phyloP scores from a whole-genome alignment of 1,284 basidiomycete genomes.

The Austropuccinia psidii region DNA sequence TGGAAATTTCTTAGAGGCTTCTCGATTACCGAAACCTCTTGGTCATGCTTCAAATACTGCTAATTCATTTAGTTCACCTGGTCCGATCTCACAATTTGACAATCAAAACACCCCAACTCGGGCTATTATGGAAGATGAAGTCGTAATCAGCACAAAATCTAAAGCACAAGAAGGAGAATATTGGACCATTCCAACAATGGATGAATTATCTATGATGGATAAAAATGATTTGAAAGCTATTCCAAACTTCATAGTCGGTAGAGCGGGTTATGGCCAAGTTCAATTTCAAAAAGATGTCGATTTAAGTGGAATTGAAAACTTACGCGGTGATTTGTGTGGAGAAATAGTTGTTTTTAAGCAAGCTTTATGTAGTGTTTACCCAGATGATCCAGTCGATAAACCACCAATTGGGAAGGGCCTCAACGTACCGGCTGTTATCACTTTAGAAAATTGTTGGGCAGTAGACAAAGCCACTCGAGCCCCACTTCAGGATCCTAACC shows the following conservation, averaged over 20 bases:
- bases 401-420: slow-evolving; percentile 74
- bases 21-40: neutral
- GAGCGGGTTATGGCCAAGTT: slow-evolving; percentile 83
- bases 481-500: slow-evolving; percentile 72
- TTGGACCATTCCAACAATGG: slow-evolving; percentile 70
- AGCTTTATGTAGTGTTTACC: slow-evolving; percentile 88
- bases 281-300: slow-evolving; percentile 86
- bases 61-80: too few species aligned
- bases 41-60: neutral
- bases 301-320: slow-evolving; percentile 71
- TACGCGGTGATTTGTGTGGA: slow-evolving; percentile 70
- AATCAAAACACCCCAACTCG: neutral
- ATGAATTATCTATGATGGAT: slow-evolving; percentile 61
- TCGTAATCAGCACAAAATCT: slow-evolving; percentile 25
- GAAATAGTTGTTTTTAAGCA: slow-evolving; percentile 79
- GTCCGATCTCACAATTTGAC: too few species aligned
- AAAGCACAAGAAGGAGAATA: slow-evolving; percentile 69
- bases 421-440: slow-evolving; percentile 76
- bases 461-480: slow-evolving; percentile 84
- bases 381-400: slow-evolving; percentile 70
- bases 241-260: slow-evolving; percentile 70
- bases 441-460: slow-evolving; percentile 75
- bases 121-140: slow-evolving; percentile 19
- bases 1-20: neutral
- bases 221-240: slow-evolving; percentile 66